Conservation (phyloP, 2,329 filamentous ascomycete genomes). For the Phialocephala subalpina region DNA sequence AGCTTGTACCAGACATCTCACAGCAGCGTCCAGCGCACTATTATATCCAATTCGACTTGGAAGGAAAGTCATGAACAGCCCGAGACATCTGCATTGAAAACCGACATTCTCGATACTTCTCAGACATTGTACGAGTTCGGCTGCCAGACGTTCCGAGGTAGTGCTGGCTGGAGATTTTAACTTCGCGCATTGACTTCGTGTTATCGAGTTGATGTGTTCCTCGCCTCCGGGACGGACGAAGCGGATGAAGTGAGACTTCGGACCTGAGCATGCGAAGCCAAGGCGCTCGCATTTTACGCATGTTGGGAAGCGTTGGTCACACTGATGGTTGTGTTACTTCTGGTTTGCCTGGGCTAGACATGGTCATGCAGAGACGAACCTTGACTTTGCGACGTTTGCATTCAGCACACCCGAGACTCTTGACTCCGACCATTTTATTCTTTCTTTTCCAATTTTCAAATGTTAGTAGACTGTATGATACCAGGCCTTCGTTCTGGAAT, state of each 20-base stretch:
- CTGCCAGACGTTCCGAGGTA: neutral
- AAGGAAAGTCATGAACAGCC: neutral
- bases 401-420: neutral
- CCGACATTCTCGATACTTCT: neutral
- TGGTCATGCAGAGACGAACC: constrained; percentile 2
- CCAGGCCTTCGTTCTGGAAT: no score
- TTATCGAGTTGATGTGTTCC: constrained; percentile 2
- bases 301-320: constrained; percentile 8
- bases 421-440: constrained; percentile 12
- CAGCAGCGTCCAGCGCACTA: constrained; percentile 3
- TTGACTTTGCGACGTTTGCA: constrained; percentile 12
- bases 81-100: neutral
- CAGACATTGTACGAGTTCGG: neutral
- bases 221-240: constrained; percentile 1
- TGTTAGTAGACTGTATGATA: neutral
- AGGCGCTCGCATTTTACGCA: constrained; percentile 15
- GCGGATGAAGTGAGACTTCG: constrained; percentile 3
- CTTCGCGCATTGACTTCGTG: neutral
- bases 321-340: constrained; percentile 1
- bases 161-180: neutral
- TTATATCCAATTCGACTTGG: constrained; percentile 1
- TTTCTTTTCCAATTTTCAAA: no score
- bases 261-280: neutral
- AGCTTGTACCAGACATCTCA: constrained; percentile 2
- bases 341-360: neutral